Evolutionary conservation across 805 yeast species (phyloP).

Genomic region (Wickerhamiella parazyma): DNA sequence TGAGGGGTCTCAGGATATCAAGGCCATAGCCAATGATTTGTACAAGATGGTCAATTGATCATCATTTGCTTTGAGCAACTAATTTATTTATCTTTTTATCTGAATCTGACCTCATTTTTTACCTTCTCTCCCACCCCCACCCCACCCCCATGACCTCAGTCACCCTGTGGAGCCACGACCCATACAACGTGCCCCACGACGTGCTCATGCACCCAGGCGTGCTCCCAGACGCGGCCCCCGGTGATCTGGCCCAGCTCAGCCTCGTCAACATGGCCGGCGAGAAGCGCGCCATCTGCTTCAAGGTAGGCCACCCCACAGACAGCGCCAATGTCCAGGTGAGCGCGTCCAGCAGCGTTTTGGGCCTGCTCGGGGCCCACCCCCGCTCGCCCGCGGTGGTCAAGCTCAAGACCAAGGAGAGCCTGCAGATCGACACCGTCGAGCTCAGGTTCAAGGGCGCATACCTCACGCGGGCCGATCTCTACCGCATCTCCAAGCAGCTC

Average conservation of each 20-base stretch:
- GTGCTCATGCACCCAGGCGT: slow-evolving; percentile 49
- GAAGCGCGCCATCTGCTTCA: slow-evolving; percentile 19
- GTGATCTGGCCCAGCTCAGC: slow-evolving; percentile 54
- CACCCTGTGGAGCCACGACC: slow-evolving; percentile 47
- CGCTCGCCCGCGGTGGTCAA: slow-evolving; percentile 52
- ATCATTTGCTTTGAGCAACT: background rate
- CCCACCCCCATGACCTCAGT: slow-evolving; percentile 8
- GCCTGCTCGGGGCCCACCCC: slow-evolving; percentile 44
- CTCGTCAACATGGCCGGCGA: slow-evolving; percentile 25
- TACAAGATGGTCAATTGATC: slow-evolving; percentile 19
- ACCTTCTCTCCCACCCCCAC: background rate
- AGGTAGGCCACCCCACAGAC: slow-evolving; percentile 13
- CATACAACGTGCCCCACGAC: slow-evolving; percentile 40
- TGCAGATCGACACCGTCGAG: slow-evolving; percentile 74
- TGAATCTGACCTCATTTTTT: too few species aligned
- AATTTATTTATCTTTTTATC: too few species aligned
- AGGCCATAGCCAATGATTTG: slow-evolving; percentile 12
- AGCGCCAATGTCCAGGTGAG: slow-evolving; percentile 16
- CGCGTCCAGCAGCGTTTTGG: slow-evolving; percentile 15
- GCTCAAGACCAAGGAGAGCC: slow-evolving; percentile 30
- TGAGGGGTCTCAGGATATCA: slow-evolving; percentile 17
- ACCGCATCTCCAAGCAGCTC: slow-evolving; percentile 58
- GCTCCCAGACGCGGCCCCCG: slow-evolving; percentile 53
- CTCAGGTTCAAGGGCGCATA: slow-evolving; percentile 66
- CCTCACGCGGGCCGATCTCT: slow-evolving; percentile 83